Conservation (phyloP, 1,139 yeast species). For the Hansenula sp. region DNA sequence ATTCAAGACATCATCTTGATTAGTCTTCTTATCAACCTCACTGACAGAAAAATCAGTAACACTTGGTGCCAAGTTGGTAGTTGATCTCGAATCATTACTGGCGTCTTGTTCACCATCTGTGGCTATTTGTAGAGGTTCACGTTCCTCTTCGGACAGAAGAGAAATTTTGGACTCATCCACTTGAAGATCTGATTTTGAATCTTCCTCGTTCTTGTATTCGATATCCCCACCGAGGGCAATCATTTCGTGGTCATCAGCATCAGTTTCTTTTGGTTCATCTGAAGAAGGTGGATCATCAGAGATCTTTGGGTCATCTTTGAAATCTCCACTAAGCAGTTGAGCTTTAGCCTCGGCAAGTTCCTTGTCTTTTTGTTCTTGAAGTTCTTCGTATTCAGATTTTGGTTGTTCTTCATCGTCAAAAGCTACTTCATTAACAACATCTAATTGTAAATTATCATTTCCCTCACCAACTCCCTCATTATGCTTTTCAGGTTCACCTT, state of each 20-base stretch:
- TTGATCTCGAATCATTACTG: neutral
- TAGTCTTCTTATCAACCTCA: neutral
- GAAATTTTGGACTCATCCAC: neutral
- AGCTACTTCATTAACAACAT: neutral
- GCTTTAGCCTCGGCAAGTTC: neutral
- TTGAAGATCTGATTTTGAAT: neutral
- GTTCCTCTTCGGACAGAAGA: neutral
- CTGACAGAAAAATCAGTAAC: neutral
- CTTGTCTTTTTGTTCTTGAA: neutral
- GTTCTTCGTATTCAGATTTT: neutral
- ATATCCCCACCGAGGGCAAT: neutral
- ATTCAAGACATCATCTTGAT: neutral
- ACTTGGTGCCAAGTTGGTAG: neutral
- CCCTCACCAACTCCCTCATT: slow-evolving; percentile 3
- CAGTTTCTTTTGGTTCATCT: slow-evolving; percentile 1
- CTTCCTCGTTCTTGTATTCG: neutral
- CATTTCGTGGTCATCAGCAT: neutral
- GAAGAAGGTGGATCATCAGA: slow-evolving; percentile 1
- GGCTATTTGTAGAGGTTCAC: neutral
- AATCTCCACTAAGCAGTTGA: neutral
- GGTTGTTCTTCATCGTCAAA: neutral
- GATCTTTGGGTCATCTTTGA: neutral
- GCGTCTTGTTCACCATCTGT: neutral
- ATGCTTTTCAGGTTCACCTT: neutral
- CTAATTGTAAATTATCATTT: neutral